These are phyloP conservation scores for Macrophomina phaseolina DNA, from an alignment of 2,329 filamentous ascomycete species.

Conservation along the genomic window DNA sequence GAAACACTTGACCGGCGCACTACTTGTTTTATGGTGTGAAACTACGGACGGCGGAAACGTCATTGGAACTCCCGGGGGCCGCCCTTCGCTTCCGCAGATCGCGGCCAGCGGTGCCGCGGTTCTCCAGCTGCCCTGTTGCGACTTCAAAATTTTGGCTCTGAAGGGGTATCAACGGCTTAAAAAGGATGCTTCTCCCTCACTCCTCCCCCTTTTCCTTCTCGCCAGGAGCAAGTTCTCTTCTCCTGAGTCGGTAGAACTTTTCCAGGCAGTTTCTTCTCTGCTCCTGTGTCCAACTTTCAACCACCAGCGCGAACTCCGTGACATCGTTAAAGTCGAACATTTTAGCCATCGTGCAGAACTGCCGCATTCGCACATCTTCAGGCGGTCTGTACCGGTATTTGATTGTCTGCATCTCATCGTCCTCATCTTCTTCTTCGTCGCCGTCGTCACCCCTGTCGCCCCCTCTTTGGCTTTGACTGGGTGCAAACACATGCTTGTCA, in stretches of 20 bases:
- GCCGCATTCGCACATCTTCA: slow-evolving; percentile 72
- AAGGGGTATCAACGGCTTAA: slow-evolving; percentile 18
- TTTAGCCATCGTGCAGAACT: slow-evolving; percentile 90
- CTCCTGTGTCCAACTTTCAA: slow-evolving; percentile 89
- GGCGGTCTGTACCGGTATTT: slow-evolving; percentile 74
- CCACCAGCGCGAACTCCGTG: slow-evolving; percentile 85
- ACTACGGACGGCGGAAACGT: slow-evolving; percentile 6
- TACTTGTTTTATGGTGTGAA: not conserved
- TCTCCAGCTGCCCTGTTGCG: slow-evolving; percentile 19
- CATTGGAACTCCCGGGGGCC: not conserved
- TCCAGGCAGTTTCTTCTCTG: slow-evolving; percentile 79
- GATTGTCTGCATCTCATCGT: slow-evolving; percentile 40
- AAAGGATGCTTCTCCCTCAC: slow-evolving; percentile 16
- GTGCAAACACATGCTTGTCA: slow-evolving; percentile 64
- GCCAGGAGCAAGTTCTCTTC: slow-evolving; percentile 49
- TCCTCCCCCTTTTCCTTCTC: slow-evolving; percentile 18
- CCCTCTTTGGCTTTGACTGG: slow-evolving; percentile 46
- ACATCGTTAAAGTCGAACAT: slow-evolving; percentile 77
- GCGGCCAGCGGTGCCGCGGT: slow-evolving; percentile 12
- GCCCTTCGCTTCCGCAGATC: slow-evolving; percentile 25
- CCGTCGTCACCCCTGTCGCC: slow-evolving; percentile 16
- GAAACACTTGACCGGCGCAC: not conserved
- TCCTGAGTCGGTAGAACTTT: slow-evolving; percentile 75
- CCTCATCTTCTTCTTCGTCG: slow-evolving; percentile 31
- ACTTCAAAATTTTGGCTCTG: slow-evolving; percentile 1